Evolutionary conservation across 2,329 filamentous ascomycete genomes (phyloP).

Genomic region (Lachnellula arida): DNA sequence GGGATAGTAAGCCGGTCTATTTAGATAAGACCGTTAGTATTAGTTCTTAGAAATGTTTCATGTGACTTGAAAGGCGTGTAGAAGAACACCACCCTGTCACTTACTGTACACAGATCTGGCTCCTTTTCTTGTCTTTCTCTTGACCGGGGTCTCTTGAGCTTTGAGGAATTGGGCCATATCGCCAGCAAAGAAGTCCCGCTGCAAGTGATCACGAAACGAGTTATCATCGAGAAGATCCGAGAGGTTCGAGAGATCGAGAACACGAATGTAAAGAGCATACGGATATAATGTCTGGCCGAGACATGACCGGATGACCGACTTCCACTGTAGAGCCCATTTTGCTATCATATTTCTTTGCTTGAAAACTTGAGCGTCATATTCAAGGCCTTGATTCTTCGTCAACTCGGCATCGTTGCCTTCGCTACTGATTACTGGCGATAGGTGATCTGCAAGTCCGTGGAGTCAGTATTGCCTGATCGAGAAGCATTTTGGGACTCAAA

Average conservation of each 20-base stretch:
- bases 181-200: slow-evolving; percentile 37
- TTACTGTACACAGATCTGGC: neutral
- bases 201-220: slow-evolving; percentile 24
- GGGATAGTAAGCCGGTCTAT: slow-evolving; percentile 32
- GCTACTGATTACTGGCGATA: slow-evolving; percentile 40
- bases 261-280: slow-evolving; percentile 64
- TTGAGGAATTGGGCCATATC: slow-evolving; percentile 33
- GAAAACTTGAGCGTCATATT: slow-evolving; percentile 13
- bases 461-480: too few relatives aligned
- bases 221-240: slow-evolving; percentile 53
- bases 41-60: neutral
- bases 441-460: slow-evolving; percentile 30
- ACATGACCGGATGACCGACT: slow-evolving; percentile 62
- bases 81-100: neutral
- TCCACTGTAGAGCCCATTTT: slow-evolving; percentile 63
- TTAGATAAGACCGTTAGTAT: neutral
- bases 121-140: slow-evolving; percentile 20
- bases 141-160: slow-evolving; percentile 30
- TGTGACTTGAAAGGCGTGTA: too few relatives aligned
- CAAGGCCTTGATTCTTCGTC: slow-evolving; percentile 12
- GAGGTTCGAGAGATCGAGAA: slow-evolving; percentile 59
- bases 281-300: slow-evolving; percentile 58
- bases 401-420: slow-evolving; percentile 40
- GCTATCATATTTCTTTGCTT: slow-evolving; percentile 23
- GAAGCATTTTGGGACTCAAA: too few relatives aligned